Evolutionary conservation across 2,329 filamentous ascomycete genomes (phyloP).

Genomic region (Penicillium sp.): DNA sequence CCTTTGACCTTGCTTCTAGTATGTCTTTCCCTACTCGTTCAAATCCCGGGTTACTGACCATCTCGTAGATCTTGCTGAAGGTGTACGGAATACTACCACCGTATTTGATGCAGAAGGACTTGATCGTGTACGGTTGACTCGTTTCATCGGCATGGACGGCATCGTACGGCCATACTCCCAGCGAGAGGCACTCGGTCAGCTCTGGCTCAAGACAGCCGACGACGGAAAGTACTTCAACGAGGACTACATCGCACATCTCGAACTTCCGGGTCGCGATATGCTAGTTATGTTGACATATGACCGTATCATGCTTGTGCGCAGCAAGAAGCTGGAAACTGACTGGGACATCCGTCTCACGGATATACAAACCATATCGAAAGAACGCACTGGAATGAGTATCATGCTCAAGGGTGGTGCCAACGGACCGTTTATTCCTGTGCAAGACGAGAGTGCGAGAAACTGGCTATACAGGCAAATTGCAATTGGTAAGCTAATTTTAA

Average conservation of each 20-base stretch:
- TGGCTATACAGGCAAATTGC: slow-evolving; percentile 71
- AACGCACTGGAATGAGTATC: slow-evolving; percentile 90
- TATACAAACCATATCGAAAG: slow-evolving; percentile 95
- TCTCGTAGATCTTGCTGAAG: slow-evolving; percentile 77
- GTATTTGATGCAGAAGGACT: slow-evolving; percentile 95
- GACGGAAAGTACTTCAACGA: slow-evolving; percentile 98
- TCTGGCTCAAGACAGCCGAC: slow-evolving; percentile 98
- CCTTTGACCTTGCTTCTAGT: slow-evolving; percentile 93
- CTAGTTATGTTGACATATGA: slow-evolving; percentile 87
- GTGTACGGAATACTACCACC: slow-evolving; percentile 97
- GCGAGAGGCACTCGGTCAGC: slow-evolving; percentile 93
- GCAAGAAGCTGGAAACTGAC: slow-evolving; percentile 82
- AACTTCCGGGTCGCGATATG: slow-evolving; percentile 86
- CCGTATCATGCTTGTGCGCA: slow-evolving; percentile 87
- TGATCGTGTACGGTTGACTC: slow-evolving; percentile 89
- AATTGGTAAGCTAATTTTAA: slow-evolving; percentile 49
- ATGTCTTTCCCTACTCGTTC: slow-evolving; percentile 22
- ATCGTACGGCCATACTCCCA: slow-evolving; percentile 94
- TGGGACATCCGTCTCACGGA: slow-evolving; percentile 98
- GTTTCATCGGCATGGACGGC: slow-evolving; percentile 90
- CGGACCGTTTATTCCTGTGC: slow-evolving; percentile 91
- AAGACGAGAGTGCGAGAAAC: slow-evolving; percentile 77
- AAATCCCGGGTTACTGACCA: slow-evolving; percentile 16
- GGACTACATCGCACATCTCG: slow-evolving; percentile 93
- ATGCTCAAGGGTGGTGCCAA: slow-evolving; percentile 88